Evolutionary conservation across 1,139 yeast species (phyloP), one percentile per base, ranked within the genome.

Genomic region (Pichia kudriavzevii): DNA sequence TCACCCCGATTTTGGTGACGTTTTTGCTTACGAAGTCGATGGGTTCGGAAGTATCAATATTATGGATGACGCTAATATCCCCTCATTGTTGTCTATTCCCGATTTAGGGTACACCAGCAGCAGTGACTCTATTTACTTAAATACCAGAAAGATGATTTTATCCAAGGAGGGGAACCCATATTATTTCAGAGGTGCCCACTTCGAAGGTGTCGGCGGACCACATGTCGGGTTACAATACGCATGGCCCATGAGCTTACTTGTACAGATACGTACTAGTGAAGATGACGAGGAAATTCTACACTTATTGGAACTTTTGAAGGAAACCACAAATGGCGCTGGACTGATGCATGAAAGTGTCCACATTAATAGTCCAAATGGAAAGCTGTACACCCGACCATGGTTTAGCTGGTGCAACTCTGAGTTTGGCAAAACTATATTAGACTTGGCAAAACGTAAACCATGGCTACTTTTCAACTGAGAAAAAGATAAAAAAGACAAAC

Each of bases 371-470:
- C 63, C 63, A 1, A 29, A 15, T 6, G 43, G 45, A 2, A 52
- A 55, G 8, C 79, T 79, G 1, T 79, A 58, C 50, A 80, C 94
- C 0, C 63, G 94, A 40, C 71, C 88, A 2, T 85, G 95, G 95
- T 87, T 87, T 61, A 82, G 95, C 3, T 87, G 95, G 95, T 84
- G 94, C 49, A 87, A 85, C 53, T 77, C 94, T 1, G 95, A 85
- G 56, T 84, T 85, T 59, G 95, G 91, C 9, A 82, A 80, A 55
- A 80, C 94, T 0, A 77, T 85, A 8, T 55, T 85, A 33, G 78
- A 84, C 50, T 62, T 85, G 45, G 91, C 94, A 1, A 61, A 68
- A 38, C 61, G 82, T 30, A 83, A 80, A 52, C 94, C 94, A 0
- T 74, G 81, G 50, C 60, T 84, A n/a, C n/a, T n/a, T n/a, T n/a